Conservation (phyloP, 2,329 filamentous ascomycete species). For the Diaporthe helianthi region DNA sequence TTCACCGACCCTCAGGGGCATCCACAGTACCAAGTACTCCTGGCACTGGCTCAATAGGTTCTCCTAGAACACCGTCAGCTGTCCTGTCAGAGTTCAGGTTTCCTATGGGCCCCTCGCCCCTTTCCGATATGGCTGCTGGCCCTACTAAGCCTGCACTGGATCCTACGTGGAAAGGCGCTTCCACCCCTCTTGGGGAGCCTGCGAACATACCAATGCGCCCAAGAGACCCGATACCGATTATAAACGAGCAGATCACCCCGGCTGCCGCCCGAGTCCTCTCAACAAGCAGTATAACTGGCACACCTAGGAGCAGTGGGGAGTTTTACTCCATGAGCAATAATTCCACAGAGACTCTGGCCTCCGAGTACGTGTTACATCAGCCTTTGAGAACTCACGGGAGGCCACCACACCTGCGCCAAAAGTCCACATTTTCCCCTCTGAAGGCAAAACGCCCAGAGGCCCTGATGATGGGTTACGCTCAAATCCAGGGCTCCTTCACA, state of each 20-base stretch:
- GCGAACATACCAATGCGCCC: conserved; percentile 48
- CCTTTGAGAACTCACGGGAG: conserved; percentile 45
- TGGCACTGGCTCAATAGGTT: conserved; percentile 43
- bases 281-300: conserved; percentile 77
- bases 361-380: conserved; percentile 77
- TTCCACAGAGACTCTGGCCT: conserved; percentile 90
- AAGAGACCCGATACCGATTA: conserved; percentile 55
- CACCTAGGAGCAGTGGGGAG: conserved; percentile 89
- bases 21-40: conserved; percentile 57
- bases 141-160: background rate
- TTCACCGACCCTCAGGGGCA: conserved; percentile 48
- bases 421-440: conserved; percentile 52
- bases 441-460: conserved; percentile 70
- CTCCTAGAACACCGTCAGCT: conserved; percentile 51
- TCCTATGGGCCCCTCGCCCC: conserved; percentile 55
- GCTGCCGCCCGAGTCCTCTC: conserved; percentile 76
- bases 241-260: conserved; percentile 62
- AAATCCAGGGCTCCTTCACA: conserved; percentile 90
- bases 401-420: conserved; percentile 55
- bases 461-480: conserved; percentile 97
- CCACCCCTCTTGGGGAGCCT: conserved; percentile 43
- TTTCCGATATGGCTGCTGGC: conserved; percentile 43
- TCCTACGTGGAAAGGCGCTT: conserved; percentile 41
- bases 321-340: conserved; percentile 96
- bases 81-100: conserved; percentile 64